phyloP scores from a whole-genome alignment of 495 filamentous ascomycete genomes.

The Paragyromitra xinjiangensis region DNA sequence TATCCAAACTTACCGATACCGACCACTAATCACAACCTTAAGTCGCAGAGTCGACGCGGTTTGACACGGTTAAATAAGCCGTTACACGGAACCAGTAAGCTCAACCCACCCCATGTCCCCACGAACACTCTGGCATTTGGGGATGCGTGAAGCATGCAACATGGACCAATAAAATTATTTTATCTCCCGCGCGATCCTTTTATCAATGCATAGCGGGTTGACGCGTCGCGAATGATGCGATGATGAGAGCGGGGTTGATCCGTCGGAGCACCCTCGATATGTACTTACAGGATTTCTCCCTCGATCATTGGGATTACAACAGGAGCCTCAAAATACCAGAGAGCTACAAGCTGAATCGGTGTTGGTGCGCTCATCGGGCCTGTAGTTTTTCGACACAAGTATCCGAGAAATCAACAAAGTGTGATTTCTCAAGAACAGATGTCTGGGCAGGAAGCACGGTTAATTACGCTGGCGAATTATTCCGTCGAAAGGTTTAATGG shows the following conservation, averaged over 20 bases:
- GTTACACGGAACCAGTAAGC: constrained; percentile 40
- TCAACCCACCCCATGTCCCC: constrained; percentile 30
- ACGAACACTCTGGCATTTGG: constrained; percentile 14
- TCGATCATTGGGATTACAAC: constrained; percentile 25
- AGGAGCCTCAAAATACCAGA: constrained; percentile 15
- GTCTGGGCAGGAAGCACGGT: constrained; percentile 19
- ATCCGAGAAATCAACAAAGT: constrained; percentile 16
- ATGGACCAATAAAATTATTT: constrained; percentile 47
- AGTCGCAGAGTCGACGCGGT: constrained; percentile 38
- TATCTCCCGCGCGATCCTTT: constrained; percentile 47
- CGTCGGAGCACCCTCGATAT: constrained; percentile 31
- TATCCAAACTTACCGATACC: neutral
- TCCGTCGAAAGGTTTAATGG: neutral
- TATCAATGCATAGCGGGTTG: constrained; percentile 41
- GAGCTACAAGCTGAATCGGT: constrained; percentile 33
- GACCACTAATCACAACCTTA: constrained; percentile 45
- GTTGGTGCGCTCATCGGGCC: constrained; percentile 33
- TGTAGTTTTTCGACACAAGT: constrained; percentile 25
- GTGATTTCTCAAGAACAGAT: constrained; percentile 9
- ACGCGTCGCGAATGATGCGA: constrained; percentile 26
- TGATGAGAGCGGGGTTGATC: constrained; percentile 44
- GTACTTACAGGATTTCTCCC: constrained; percentile 14
- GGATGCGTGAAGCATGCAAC: constrained; percentile 33
- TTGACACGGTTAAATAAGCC: constrained; percentile 49
- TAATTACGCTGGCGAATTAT: constrained; percentile 38